Evolutionary conservation across 257 asterid species (phyloP).

Genomic region (Ilex asprella): DNA sequence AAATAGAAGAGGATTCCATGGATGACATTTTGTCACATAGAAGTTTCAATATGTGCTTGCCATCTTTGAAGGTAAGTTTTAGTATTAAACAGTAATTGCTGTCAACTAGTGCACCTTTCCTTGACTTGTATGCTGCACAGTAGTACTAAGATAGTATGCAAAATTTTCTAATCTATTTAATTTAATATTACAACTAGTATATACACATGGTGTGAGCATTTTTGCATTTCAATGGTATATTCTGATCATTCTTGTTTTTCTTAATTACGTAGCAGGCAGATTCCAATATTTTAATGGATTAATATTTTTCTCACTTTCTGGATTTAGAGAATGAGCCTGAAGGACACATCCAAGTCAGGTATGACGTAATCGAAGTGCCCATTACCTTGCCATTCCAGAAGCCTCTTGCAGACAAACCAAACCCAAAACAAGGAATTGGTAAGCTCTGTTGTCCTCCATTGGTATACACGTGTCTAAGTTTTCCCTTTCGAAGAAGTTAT

Average conservation of each 20-base stretch:
- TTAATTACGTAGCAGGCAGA: not conserved
- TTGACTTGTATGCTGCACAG: not conserved
- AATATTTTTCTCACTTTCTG: not conserved
- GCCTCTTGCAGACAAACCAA: constrained; percentile 93
- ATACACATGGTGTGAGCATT: not conserved
- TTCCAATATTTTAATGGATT: not conserved
- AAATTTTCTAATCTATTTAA: too few species aligned
- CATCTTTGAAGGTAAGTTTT: not conserved
- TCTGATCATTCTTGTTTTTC: not conserved
- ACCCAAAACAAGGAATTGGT: constrained; percentile 97
- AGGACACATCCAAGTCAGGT: constrained; percentile 57
- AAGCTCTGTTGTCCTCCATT: constrained; percentile 9
- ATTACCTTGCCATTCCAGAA: constrained; percentile 75
- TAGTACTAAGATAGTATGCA: not conserved
- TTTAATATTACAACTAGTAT: not conserved
- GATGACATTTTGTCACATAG: not conserved
- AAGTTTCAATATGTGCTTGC: too few species aligned
- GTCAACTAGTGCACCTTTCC: not conserved
- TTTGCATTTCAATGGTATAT: not conserved
- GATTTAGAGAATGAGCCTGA: constrained; percentile 61
- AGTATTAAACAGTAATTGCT: not conserved
- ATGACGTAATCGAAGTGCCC: constrained; percentile 83
- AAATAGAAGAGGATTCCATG: not conserved
- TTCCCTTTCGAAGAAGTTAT: not conserved
- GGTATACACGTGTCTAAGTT: not conserved